Percentiles rank a stretch among this genome's conserved stretches.
Conservation (phyloP, 164 flowering plant species). For the Tetrastigma voinierianum region DNA sequence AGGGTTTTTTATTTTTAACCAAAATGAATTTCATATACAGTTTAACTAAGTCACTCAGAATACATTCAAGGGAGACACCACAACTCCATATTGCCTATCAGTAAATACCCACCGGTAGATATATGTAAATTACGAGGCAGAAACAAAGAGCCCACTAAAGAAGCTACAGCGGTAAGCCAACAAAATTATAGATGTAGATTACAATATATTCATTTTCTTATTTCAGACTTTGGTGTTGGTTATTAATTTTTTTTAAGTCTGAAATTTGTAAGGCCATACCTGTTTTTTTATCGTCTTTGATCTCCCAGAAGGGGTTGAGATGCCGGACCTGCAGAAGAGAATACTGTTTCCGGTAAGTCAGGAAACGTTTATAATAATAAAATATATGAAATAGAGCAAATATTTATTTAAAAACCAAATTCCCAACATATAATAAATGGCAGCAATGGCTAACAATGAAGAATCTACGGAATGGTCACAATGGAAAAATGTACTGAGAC, state of each 20-base stretch:
- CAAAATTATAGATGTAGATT: no score
- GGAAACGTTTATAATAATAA: neutral
- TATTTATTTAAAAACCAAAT: no score
- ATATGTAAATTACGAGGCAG: neutral
- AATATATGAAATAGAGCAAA: neutral
- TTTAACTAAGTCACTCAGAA: no score
- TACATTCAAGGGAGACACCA: no score
- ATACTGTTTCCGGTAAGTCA: neutral
- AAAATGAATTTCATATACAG: no score
- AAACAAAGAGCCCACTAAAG: neutral
- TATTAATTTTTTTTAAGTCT: no score
- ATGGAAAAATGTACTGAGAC: no score
- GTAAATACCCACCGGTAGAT: no score
- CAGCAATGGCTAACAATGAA: no score
- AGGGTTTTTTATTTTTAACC: no score
- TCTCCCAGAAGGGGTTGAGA: constrained; percentile 49
- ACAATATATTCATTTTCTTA: neutral
- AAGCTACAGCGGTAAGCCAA: neutral
- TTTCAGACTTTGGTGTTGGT: neutral
- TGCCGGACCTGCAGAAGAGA: constrained; percentile 39
- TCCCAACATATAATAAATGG: no score
- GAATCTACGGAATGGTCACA: no score
- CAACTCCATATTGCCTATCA: neutral
- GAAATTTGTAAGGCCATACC: neutral
- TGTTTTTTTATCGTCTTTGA: constrained; percentile 22